Evolutionary conservation across 257 asterid genomes (phyloP).

Genomic region (Knoxia roxburghii): DNA sequence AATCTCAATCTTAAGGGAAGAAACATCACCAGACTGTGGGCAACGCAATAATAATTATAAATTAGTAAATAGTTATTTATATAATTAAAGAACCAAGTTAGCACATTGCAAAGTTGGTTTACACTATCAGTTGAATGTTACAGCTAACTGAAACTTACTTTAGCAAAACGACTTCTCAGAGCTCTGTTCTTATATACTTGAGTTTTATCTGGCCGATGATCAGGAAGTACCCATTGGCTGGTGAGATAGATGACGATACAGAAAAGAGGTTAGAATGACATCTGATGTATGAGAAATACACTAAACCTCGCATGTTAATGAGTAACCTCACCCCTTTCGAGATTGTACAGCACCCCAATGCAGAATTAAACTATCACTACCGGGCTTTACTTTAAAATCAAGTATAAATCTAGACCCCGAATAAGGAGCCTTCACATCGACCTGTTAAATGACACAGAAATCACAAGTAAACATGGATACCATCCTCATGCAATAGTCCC

Average conservation of each 20-base stretch:
- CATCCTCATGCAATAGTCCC: not conserved
- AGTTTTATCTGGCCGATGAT: slow-evolving; percentile 70
- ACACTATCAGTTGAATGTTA: slow-evolving; percentile 5
- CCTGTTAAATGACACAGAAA: slow-evolving; percentile 46
- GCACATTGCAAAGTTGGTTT: slow-evolving; percentile 9
- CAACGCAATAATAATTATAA: slow-evolving; percentile 5
- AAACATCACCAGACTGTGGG: slow-evolving; percentile 65
- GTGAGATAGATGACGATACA: slow-evolving; percentile 9
- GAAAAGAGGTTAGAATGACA: slow-evolving; percentile 1
- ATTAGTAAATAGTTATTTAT: not conserved
- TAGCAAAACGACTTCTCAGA: slow-evolving; percentile 81
- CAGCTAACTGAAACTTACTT: slow-evolving; percentile 40
- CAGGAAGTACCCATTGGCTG: slow-evolving; percentile 87
- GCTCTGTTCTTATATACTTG: slow-evolving; percentile 68
- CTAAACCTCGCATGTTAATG: not conserved
- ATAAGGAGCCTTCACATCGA: slow-evolving; percentile 57
- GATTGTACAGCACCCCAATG: slow-evolving; percentile 88
- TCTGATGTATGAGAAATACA: not conserved
- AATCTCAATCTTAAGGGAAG: slow-evolving; percentile 70
- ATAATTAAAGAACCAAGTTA: slow-evolving; percentile 16
- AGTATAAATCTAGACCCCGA: slow-evolving; percentile 48
- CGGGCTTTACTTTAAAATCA: slow-evolving; percentile 47
- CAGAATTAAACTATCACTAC: slow-evolving; percentile 51
- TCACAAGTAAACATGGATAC: not conserved
- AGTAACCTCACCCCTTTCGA: slow-evolving; percentile 46